A percentile compares a stretch with the other conserved stretches of the same genome.
Evolutionary conservation across 805 yeast genomes (phyloP).

Genomic region (Kodamaea kaohsiungensis): DNA sequence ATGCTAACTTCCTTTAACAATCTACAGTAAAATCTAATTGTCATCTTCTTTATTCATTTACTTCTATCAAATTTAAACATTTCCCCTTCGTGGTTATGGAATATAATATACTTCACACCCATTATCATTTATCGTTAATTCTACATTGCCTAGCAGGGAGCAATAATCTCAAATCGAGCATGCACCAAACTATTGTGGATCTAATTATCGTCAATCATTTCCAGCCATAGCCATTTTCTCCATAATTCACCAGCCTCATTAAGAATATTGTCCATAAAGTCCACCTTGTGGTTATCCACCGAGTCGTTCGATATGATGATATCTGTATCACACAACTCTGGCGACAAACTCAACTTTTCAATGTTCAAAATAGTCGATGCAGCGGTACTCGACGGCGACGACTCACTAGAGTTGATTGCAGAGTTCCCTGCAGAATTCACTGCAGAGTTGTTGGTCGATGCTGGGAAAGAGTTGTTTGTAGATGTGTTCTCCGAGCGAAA

Average conservation of each 20-base stretch:
- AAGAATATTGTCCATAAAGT: constrained; percentile 72
- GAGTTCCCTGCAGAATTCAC: constrained; percentile 12
- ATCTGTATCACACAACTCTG: constrained; percentile 4
- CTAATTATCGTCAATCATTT: constrained; percentile 34
- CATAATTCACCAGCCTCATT: constrained; percentile 83
- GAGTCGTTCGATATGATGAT: constrained; percentile 34
- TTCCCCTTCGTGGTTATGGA: not conserved
- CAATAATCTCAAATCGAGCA: too few species aligned
- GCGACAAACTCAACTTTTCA: constrained; percentile 6
- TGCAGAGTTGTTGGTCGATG: not conserved
- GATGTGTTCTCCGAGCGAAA: constrained; percentile 11
- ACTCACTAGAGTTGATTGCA: constrained; percentile 12
- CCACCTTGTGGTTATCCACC: constrained; percentile 45
- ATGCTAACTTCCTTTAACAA: too few species aligned
- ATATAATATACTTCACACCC: not conserved
- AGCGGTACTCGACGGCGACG: constrained; percentile 14
- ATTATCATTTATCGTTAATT: not conserved
- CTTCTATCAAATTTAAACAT: not conserved
- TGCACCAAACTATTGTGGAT: not conserved
- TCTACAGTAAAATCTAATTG: too few species aligned
- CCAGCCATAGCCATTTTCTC: constrained; percentile 74
- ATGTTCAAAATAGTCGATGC: constrained; percentile 7
- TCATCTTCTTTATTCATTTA: not conserved
- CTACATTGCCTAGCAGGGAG: too few species aligned
- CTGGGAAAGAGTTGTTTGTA: constrained; percentile 4